Percentiles rank a stretch among this genome's conserved stretches.
phyloP scores from a whole-genome alignment of 2,329 filamentous ascomycete species.

The Colletotrichum sp. region DNA sequence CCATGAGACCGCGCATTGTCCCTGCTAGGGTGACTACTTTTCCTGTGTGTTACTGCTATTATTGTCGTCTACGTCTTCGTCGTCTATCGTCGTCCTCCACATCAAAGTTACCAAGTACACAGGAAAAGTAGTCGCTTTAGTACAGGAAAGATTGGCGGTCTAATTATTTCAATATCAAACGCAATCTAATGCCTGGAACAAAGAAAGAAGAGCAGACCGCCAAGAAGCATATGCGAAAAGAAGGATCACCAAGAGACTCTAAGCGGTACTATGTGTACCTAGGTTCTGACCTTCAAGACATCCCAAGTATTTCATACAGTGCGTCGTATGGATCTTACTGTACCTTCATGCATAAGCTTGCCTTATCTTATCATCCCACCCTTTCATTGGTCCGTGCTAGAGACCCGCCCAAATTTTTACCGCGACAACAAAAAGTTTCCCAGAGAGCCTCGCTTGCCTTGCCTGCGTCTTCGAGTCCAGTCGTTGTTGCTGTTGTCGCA shows the following conservation, averaged over 20 bases:
- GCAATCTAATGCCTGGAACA: no score
- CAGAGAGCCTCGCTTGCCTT: neutral
- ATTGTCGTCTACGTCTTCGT: neutral
- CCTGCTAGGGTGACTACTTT: neutral
- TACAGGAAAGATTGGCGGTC: no score
- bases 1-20: neutral
- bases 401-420: constrained; percentile 17
- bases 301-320: neutral
- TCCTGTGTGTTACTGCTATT: neutral
- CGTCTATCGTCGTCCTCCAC: neutral
- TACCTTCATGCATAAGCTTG: neutral
- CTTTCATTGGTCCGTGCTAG: constrained; percentile 4
- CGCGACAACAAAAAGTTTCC: constrained; percentile 21
- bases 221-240: neutral
- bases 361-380: constrained; percentile 21
- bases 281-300: neutral
- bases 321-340: neutral
- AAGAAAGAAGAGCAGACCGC: no score
- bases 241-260: neutral
- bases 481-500: neutral
- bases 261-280: neutral
- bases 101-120: neutral
- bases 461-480: neutral
- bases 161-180: no score
- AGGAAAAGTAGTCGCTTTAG: neutral